Evolutionary conservation across 2,329 filamentous ascomycete genomes (phyloP).

Genomic region (Cercospora zeae-maydis): DNA sequence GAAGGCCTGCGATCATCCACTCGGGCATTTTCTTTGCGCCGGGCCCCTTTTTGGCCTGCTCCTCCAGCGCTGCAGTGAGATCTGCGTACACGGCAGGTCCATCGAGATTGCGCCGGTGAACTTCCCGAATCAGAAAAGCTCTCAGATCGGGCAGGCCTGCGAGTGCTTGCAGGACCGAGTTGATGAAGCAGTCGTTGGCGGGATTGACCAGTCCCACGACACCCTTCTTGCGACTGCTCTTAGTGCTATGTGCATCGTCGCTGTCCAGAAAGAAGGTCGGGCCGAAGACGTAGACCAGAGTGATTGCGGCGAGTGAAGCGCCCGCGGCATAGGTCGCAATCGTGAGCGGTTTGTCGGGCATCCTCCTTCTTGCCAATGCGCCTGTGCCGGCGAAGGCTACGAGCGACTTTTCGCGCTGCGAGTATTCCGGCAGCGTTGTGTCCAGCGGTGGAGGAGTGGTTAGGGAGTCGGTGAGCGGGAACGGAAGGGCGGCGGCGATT

Average conservation of each 20-base stretch:
- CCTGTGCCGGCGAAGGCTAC: slow-evolving; percentile 33
- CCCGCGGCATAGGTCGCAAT: slow-evolving; percentile 92
- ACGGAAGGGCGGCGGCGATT: slow-evolving; percentile 12
- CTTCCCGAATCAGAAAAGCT: slow-evolving; percentile 86
- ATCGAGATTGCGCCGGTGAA: slow-evolving; percentile 77
- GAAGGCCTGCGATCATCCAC: slow-evolving; percentile 58
- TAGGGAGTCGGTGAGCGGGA: slow-evolving; percentile 2
- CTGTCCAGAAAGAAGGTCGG: slow-evolving; percentile 95
- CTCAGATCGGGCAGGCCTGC: slow-evolving; percentile 86
- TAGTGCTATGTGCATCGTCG: slow-evolving; percentile 58
- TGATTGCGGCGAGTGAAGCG: slow-evolving; percentile 89
- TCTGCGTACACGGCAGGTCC: slow-evolving; percentile 70
- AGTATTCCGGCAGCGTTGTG: slow-evolving; percentile 7
- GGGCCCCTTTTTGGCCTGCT: slow-evolving; percentile 59
- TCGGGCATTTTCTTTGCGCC: slow-evolving; percentile 35
- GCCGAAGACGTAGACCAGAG: slow-evolving; percentile 93
- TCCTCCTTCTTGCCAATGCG: slow-evolving; percentile 38
- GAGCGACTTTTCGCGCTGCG: slow-evolving; percentile 28
- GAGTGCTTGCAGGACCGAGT: slow-evolving; percentile 89
- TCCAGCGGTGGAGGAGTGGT: slow-evolving; percentile 1
- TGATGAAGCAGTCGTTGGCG: slow-evolving; percentile 82
- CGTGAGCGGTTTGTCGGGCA: slow-evolving; percentile 79
- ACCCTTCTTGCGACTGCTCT: slow-evolving; percentile 69
- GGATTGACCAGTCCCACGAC: slow-evolving; percentile 86
- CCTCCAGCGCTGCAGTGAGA: slow-evolving; percentile 51